phyloP scores from a whole-genome alignment of 2,329 filamentous ascomycete genomes.

The Colletotrichum horii region DNA sequence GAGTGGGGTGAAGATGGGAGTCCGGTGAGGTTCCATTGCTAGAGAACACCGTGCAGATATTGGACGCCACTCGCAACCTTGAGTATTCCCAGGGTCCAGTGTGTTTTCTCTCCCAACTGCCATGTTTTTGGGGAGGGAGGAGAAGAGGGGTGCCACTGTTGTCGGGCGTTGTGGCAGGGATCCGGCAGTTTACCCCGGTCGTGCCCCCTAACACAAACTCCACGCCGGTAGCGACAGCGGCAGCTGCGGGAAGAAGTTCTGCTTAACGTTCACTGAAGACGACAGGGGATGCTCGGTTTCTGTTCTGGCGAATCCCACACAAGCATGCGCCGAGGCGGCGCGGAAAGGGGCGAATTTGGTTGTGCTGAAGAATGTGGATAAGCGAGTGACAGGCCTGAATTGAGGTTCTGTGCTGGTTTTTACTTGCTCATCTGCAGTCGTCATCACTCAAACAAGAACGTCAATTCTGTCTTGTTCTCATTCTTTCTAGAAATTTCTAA shows the following conservation, averaged over 20 bases:
- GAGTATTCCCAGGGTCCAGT: background rate
- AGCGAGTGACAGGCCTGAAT: background rate
- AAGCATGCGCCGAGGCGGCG: background rate
- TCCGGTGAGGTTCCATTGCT: background rate
- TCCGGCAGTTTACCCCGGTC: slow-evolving; percentile 6
- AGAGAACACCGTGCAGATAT: background rate
- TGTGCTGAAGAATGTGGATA: background rate
- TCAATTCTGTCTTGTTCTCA: background rate
- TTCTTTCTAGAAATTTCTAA: background rate
- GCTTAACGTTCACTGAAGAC: background rate
- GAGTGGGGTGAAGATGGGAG: background rate
- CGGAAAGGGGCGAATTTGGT: background rate
- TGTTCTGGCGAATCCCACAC: background rate
- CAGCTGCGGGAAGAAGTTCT: background rate
- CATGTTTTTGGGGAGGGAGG: background rate
- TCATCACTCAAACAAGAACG: background rate
- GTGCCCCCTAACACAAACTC: background rate
- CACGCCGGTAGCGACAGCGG: background rate
- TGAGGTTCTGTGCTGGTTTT: background rate
- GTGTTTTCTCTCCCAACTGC: background rate
- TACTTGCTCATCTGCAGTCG: background rate
- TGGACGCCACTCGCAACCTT: background rate
- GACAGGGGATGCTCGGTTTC: background rate
- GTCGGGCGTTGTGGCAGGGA: background rate
- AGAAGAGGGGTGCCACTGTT: background rate